Conservation (phyloP, 2,329 filamentous ascomycete species). For the Paraphoma chrysanthemicola region DNA sequence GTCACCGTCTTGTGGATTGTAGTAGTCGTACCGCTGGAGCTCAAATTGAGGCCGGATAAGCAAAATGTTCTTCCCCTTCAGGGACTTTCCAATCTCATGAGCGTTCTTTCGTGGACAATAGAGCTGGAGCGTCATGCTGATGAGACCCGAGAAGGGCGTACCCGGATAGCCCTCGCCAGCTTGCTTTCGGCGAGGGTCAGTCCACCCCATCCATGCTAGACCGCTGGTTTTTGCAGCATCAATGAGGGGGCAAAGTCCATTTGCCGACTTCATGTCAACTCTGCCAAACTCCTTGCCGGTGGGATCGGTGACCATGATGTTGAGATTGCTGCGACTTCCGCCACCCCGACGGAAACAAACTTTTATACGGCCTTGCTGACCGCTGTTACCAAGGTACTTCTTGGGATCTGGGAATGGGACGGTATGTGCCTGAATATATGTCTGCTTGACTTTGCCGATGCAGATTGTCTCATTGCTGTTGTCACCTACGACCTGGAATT, state of each 20-base stretch:
- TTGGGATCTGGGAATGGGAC: slow-evolving; percentile 74
- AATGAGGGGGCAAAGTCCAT: slow-evolving; percentile 74
- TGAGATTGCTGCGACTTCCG: slow-evolving; percentile 62
- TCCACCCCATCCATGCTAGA: slow-evolving; percentile 74
- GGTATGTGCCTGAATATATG: slow-evolving; percentile 69
- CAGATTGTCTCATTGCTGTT: slow-evolving; percentile 76
- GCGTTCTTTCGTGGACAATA: slow-evolving; percentile 77
- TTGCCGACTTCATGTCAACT: slow-evolving; percentile 72
- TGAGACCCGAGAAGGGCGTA: slow-evolving; percentile 26
- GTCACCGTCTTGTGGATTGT: slow-evolving; percentile 71
- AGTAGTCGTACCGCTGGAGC: slow-evolving; percentile 71
- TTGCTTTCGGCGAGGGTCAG: slow-evolving; percentile 70
- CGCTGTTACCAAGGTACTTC: slow-evolving; percentile 63
- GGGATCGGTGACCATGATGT: slow-evolving; percentile 79
- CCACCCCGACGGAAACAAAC: slow-evolving; percentile 70
- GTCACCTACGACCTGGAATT: slow-evolving; percentile 65
- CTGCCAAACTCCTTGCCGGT: slow-evolving; percentile 75
- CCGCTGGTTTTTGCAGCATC: slow-evolving; percentile 66
- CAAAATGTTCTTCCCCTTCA: slow-evolving; percentile 71
- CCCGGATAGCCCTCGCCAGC: slow-evolving; percentile 60
- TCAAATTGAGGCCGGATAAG: slow-evolving; percentile 68
- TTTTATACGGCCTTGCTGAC: slow-evolving; percentile 72
- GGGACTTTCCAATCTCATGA: slow-evolving; percentile 69
- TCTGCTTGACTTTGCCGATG: slow-evolving; percentile 76
- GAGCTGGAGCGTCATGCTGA: slow-evolving; percentile 73